These are phyloP conservation scores for Pichia sporocuriosa DNA, from an alignment of 805 yeast species.

Conservation along the genomic window DNA sequence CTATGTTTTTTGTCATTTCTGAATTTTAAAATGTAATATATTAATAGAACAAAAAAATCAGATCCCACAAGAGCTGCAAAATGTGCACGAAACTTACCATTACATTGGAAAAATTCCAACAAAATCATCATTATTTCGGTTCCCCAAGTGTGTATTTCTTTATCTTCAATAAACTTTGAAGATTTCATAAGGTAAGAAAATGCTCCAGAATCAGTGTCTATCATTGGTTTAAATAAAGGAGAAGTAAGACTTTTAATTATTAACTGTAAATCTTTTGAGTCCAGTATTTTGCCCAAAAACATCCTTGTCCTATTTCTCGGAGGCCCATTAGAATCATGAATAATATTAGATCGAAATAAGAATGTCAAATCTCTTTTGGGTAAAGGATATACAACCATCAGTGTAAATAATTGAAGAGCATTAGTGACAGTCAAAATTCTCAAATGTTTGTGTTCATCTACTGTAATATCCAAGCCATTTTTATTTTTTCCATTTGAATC, in stretches of 20 bases:
- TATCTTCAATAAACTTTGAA: slow-evolving; percentile 11
- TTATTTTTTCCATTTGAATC: slow-evolving; percentile 23
- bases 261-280: slow-evolving; percentile 47
- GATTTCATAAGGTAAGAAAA: slow-evolving; percentile 23
- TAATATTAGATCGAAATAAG: slow-evolving; percentile 29
- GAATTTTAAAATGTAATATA: slow-evolving; percentile 52
- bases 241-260: slow-evolving; percentile 42
- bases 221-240: slow-evolving; percentile 41
- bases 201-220: slow-evolving; percentile 14
- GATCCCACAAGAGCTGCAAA: slow-evolving; percentile 39
- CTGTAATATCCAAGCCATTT: slow-evolving; percentile 36
- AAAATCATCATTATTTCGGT: slow-evolving; percentile 54
- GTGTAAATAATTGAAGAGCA: slow-evolving; percentile 54
- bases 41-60: slow-evolving; percentile 46
- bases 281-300: slow-evolving; percentile 46
- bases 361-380: slow-evolving; percentile 42
- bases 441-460: slow-evolving; percentile 30
- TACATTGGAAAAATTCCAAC: slow-evolving; percentile 77
- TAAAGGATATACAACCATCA: slow-evolving; percentile 56
- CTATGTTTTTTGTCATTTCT: slow-evolving; percentile 33
- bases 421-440: slow-evolving; percentile 45
- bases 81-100: slow-evolving; percentile 44
- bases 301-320: slow-evolving; percentile 40
- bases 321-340: slow-evolving; percentile 21
- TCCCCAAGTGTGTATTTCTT: slow-evolving; percentile 38